phyloP scores from a whole-genome alignment of 2,329 filamentous ascomycete species.

The Tolypocladium album region DNA sequence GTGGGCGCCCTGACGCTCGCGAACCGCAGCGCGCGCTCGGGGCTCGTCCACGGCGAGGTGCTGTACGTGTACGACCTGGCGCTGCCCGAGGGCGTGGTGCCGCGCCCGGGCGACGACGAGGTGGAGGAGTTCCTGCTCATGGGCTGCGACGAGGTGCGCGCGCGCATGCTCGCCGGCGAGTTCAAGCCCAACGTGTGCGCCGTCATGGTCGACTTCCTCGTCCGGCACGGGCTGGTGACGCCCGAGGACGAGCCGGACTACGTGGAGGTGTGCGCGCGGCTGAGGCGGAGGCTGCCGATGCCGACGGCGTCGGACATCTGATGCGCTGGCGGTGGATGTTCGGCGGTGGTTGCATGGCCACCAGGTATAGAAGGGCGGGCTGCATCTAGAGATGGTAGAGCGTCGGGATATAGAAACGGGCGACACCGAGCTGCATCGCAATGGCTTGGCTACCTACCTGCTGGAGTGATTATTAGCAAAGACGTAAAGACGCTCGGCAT shows the following conservation, averaged over 20 bases:
- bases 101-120: slow-evolving; percentile 64
- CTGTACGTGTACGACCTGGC: slow-evolving; percentile 69
- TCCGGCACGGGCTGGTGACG: slow-evolving; percentile 65
- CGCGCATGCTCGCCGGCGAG: slow-evolving; percentile 51
- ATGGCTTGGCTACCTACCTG: too few relatives aligned
- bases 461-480: too few relatives aligned
- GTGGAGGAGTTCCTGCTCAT: slow-evolving; percentile 66
- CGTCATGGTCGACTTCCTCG: slow-evolving; percentile 72
- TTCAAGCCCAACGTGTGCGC: slow-evolving; percentile 81
- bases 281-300: slow-evolving; percentile 33
- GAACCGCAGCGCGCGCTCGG: slow-evolving; percentile 15
- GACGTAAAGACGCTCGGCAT: too few relatives aligned
- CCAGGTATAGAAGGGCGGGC: too few relatives aligned
- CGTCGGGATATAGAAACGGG: too few relatives aligned
- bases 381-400: too few relatives aligned
- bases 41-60: slow-evolving; percentile 25
- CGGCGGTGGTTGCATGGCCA: too few relatives aligned
- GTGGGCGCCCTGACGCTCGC: slow-evolving; percentile 24
- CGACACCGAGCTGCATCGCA: too few relatives aligned
- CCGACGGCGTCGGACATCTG: slow-evolving; percentile 15
- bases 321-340: background rate
- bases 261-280: slow-evolving; percentile 48
- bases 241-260: slow-evolving; percentile 63
- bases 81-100: slow-evolving; percentile 44
- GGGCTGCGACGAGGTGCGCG: slow-evolving; percentile 47